A percentile compares a stretch with the other conserved stretches of the same genome.
Evolutionary conservation across 768 basidiomycete genomes (phyloP).

Genomic region (Clavulina sp.): DNA sequence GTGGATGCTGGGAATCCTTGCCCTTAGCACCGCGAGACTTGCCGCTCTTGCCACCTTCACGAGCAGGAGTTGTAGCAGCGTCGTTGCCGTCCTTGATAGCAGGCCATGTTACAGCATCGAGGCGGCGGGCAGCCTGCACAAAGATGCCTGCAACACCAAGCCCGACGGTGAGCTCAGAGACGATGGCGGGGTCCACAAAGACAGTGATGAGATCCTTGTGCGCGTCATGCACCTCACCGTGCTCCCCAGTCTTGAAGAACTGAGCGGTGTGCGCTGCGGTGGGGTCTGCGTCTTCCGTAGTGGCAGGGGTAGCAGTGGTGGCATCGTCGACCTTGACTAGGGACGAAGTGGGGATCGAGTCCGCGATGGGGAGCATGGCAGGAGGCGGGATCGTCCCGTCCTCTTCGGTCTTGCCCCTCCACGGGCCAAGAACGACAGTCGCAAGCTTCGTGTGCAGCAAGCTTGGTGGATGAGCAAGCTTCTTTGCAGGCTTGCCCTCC

Average conservation of each 20-base stretch:
- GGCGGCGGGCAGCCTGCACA: conserved; percentile 40
- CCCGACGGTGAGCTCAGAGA: conserved; percentile 29
- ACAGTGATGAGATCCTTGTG: conserved; percentile 41
- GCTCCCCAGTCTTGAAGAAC: conserved; percentile 16
- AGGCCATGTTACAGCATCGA: neutral
- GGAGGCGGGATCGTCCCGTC: conserved; percentile 21
- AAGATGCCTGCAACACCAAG: conserved; percentile 49
- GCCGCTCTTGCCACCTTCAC: neutral
- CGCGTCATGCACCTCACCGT: conserved; percentile 20
- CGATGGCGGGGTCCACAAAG: conserved; percentile 30
- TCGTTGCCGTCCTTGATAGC: neutral
- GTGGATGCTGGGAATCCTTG: neutral
- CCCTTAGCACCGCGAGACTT: neutral
- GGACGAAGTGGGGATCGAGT: too few relatives aligned
- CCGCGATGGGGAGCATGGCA: conserved; percentile 19
- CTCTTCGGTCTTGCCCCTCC: conserved; percentile 26
- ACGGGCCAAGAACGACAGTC: conserved; percentile 37
- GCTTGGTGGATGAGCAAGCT: conserved; percentile 24
- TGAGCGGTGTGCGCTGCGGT: conserved; percentile 1
- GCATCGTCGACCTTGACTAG: too few relatives aligned
- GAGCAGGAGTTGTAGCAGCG: neutral
- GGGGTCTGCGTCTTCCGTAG: conserved; percentile 6
- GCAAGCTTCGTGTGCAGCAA: conserved; percentile 31
- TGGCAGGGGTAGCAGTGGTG: conserved; percentile 6
- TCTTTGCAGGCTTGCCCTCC: conserved; percentile 6